These are phyloP conservation scores for Mycosarcoma maydis DNA, from an alignment of 1,284 basidiomycete species.

Conservation along the genomic window DNA sequence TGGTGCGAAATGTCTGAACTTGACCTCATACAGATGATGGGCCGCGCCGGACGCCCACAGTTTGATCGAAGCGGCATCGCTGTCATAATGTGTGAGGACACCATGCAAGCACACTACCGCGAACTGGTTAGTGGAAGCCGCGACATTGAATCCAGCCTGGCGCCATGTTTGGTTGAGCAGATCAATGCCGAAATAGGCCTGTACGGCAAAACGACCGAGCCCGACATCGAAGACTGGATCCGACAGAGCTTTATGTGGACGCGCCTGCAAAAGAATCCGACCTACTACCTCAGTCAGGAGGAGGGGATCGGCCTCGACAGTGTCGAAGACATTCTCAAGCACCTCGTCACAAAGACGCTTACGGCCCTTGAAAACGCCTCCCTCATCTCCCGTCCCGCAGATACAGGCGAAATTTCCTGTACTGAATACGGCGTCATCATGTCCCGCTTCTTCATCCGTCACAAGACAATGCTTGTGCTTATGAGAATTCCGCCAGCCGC, in stretches of 20 bases:
- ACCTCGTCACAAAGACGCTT: slow-evolving; percentile 34
- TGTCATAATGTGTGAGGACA: slow-evolving; percentile 59
- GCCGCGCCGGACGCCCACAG: slow-evolving; percentile 84
- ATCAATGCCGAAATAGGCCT: slow-evolving; percentile 57
- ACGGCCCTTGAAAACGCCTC: slow-evolving; percentile 20
- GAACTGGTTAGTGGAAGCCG: slow-evolving; percentile 45
- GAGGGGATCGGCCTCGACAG: slow-evolving; percentile 35
- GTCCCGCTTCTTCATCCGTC: slow-evolving; percentile 50
- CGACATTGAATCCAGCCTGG: slow-evolving; percentile 52
- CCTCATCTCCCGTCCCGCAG: slow-evolving; percentile 20
- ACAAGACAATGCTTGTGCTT: slow-evolving; percentile 50
- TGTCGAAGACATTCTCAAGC: slow-evolving; percentile 36
- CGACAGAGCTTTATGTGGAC: slow-evolving; percentile 47
- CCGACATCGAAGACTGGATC: slow-evolving; percentile 37
- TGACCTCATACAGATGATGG: slow-evolving; percentile 73
- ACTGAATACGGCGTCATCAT: slow-evolving; percentile 57
- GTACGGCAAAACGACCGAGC: slow-evolving; percentile 12
- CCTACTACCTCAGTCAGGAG: slow-evolving; percentile 38
- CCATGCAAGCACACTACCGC: slow-evolving; percentile 42
- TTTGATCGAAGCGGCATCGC: slow-evolving; percentile 74
- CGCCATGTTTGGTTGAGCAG: slow-evolving; percentile 48
- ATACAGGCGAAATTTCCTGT: slow-evolving; percentile 14
- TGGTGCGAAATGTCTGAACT: slow-evolving; percentile 56
- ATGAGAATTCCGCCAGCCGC: slow-evolving; percentile 21
- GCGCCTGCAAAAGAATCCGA: slow-evolving; percentile 51